Conservation (phyloP, 805 yeast genomes). For the Wickerhamiella azyma region DNA sequence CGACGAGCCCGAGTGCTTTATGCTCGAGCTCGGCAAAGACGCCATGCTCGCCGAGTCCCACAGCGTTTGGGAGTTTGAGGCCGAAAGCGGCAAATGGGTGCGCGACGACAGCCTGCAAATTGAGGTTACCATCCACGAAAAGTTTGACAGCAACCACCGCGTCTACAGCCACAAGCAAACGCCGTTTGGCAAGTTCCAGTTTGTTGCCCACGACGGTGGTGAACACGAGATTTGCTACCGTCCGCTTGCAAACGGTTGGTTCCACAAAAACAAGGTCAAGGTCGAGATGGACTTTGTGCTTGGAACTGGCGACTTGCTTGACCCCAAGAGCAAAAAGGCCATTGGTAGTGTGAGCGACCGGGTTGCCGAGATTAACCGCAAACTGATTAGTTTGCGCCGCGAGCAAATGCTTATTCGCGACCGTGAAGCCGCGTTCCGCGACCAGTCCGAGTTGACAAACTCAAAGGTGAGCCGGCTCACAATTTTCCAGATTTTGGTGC, state of each 20-base stretch:
- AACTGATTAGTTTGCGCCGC: conserved; percentile 42
- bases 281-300: conserved; percentile 59
- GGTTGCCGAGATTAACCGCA: conserved; percentile 42
- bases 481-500: conserved; percentile 51
- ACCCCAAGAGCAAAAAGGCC: conserved; percentile 44
- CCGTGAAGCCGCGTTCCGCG: conserved; percentile 64
- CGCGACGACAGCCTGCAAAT: conserved; percentile 41
- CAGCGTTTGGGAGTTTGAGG: conserved; percentile 50
- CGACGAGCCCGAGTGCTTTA: conserved; percentile 62
- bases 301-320: conserved; percentile 53
- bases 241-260: conserved; percentile 45
- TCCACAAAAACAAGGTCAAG: conserved; percentile 46
- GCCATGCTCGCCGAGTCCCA: conserved; percentile 67
- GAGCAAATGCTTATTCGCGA: conserved; percentile 52
- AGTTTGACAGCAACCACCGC: conserved; percentile 70
- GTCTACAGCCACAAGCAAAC: conserved; percentile 55
- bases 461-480: conserved; percentile 63
- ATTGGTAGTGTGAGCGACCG: conserved; percentile 40
- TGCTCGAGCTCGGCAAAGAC: conserved; percentile 61
- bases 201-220: conserved; percentile 71
- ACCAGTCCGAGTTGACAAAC: conserved; percentile 65
- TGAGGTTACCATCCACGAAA: conserved; percentile 62
- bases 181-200: conserved; percentile 55
- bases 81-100: conserved; percentile 35
- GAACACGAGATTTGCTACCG: conserved; percentile 75